phyloP scores from a whole-genome alignment of 768 basidiomycete species.

The Cystofilobasidium macerans region DNA sequence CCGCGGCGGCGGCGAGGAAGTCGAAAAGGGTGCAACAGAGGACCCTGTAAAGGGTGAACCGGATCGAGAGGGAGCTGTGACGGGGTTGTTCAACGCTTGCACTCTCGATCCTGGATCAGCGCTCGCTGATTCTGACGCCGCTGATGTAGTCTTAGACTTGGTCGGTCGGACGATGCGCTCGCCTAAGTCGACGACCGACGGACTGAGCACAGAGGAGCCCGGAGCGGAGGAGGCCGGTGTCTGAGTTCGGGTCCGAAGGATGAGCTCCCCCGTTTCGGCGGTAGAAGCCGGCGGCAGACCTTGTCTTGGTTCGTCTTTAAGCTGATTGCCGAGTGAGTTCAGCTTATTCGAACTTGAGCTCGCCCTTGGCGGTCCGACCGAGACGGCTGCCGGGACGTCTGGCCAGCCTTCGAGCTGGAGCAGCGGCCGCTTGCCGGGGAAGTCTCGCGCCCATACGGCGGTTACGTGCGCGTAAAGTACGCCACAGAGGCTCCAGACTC shows the following conservation, averaged over 20 bases:
- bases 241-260: not conserved
- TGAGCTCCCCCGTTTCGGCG: not conserved
- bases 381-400: not conserved
- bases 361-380: not conserved
- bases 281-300: not conserved
- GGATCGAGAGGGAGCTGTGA: not conserved
- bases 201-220: not conserved
- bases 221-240: not conserved
- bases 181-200: not conserved
- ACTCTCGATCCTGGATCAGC: no score
- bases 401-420: not conserved
- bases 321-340: no score
- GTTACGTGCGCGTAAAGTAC: slow-evolving; percentile 13
- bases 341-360: not conserved
- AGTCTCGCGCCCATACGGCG: slow-evolving; percentile 2
- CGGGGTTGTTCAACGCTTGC: no score
- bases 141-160: not conserved
- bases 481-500: slow-evolving; percentile 9
- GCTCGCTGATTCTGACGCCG: no score
- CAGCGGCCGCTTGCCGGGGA: slow-evolving; percentile 7
- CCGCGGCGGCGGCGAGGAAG: not conserved
- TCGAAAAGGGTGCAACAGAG: not conserved
- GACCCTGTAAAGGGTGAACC: not conserved
- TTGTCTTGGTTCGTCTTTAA: no score
- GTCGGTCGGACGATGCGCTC: not conserved